Evolutionary conservation across 2,329 filamentous ascomycete genomes (phyloP).

Genomic region (Xylariaceae sp.): DNA sequence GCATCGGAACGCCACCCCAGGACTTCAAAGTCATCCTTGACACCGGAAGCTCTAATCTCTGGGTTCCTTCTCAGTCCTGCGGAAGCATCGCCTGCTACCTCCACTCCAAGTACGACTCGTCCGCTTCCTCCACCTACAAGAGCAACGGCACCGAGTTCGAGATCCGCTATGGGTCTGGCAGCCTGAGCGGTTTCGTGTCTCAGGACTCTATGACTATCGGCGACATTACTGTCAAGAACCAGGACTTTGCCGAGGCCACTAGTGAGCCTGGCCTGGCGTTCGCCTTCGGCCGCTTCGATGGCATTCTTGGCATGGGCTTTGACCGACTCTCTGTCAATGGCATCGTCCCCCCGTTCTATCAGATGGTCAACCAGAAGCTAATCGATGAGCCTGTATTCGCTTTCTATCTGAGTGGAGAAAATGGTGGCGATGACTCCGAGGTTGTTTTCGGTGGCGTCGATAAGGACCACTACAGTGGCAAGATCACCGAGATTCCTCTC

Average conservation of each 20-base stretch:
- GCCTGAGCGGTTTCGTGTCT: conserved; percentile 89
- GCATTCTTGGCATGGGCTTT: conserved; percentile 90
- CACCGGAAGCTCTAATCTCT: conserved; percentile 97
- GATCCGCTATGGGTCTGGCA: conserved; percentile 93
- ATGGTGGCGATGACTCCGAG: conserved; percentile 69
- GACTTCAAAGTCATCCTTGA: conserved; percentile 98
- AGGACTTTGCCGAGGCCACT: conserved; percentile 95
- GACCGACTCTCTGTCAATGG: conserved; percentile 96
- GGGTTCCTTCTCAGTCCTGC: conserved; percentile 90
- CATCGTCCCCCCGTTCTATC: conserved; percentile 94
- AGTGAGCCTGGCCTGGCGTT: conserved; percentile 94
- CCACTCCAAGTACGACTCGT: conserved; percentile 94
- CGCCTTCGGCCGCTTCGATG: conserved; percentile 95
- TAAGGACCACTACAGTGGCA: conserved; percentile 73
- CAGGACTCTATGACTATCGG: conserved; percentile 83
- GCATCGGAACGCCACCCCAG: conserved; percentile 87
- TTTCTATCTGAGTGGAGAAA: conserved; percentile 85
- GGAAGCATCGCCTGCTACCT: conserved; percentile 97
- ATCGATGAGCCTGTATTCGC: conserved; percentile 91
- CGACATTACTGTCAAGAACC: conserved; percentile 80
- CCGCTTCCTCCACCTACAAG: conserved; percentile 84
- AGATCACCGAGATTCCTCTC: conserved; percentile 89
- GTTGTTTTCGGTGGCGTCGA: conserved; percentile 88
- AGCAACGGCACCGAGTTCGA: conserved; percentile 89
- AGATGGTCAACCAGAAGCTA: conserved; percentile 84